These are phyloP conservation scores for Candida easanensis DNA, from an alignment of 805 yeast species.

Conservation along the genomic window DNA sequence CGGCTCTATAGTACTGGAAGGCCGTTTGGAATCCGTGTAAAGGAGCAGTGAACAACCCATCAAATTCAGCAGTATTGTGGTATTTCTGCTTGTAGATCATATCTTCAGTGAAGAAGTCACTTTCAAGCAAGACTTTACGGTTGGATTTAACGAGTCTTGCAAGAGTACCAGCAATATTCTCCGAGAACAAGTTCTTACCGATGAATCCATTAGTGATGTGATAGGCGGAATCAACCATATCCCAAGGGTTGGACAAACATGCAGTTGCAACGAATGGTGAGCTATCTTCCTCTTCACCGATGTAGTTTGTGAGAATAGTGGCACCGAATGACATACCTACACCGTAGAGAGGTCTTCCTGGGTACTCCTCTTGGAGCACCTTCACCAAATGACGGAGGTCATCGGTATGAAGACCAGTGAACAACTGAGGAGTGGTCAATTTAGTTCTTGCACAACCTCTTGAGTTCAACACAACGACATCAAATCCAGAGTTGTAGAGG, in stretches of 20 bases:
- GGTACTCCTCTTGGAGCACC: slow-evolving; percentile 48
- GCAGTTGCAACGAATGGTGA: slow-evolving; percentile 55
- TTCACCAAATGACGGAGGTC: slow-evolving; percentile 62
- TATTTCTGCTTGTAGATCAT: slow-evolving; percentile 34
- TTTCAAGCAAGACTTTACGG: slow-evolving; percentile 32
- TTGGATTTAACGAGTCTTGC: slow-evolving; percentile 44
- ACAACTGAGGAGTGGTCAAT: slow-evolving; percentile 63
- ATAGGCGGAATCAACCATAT: slow-evolving; percentile 52
- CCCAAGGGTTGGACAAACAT: slow-evolving; percentile 71
- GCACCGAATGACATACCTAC: slow-evolving; percentile 77
- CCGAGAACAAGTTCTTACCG: slow-evolving; percentile 41
- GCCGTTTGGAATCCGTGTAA: slow-evolving; percentile 63
- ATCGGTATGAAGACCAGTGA: slow-evolving; percentile 65
- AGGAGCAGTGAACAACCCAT: slow-evolving; percentile 57
- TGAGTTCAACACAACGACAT: slow-evolving; percentile 63
- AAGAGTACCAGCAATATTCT: slow-evolving; percentile 39
- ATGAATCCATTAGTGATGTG: slow-evolving; percentile 38
- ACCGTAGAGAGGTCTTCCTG: slow-evolving; percentile 60
- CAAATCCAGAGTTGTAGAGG: slow-evolving; percentile 43
- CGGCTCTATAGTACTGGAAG: slow-evolving; percentile 60
- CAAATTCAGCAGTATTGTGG: slow-evolving; percentile 52
- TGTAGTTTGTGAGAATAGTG: slow-evolving; percentile 58
- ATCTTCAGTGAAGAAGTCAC: slow-evolving; percentile 32
- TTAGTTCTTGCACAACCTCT: slow-evolving; percentile 80
- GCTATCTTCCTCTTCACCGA: slow-evolving; percentile 63